phyloP scores from a whole-genome alignment of 2,329 filamentous ascomycete species.

The Diaporthe sp. region DNA sequence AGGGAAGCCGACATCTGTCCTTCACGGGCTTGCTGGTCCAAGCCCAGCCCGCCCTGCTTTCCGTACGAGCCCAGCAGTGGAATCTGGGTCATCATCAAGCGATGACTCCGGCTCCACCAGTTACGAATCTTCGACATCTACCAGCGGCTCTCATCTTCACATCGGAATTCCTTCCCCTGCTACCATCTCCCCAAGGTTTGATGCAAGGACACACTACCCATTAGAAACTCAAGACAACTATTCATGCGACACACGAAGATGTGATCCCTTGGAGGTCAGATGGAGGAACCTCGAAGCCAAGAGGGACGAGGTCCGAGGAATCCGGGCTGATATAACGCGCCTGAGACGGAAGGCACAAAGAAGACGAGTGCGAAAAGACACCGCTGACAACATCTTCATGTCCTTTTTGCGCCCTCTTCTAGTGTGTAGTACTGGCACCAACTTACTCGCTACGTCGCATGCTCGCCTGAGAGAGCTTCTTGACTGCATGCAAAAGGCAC shows the following conservation, averaged over 20 bases:
- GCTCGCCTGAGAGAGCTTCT: slow-evolving; percentile 23
- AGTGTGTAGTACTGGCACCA: not conserved
- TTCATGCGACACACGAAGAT: not conserved
- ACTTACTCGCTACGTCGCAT: not conserved
- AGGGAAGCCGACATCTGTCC: not conserved
- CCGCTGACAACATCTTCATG: slow-evolving; percentile 38
- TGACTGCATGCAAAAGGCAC: slow-evolving; percentile 29
- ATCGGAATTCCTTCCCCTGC: slow-evolving; percentile 5
- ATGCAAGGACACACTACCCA: not conserved
- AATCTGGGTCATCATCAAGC: not conserved
- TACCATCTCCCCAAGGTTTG: not conserved
- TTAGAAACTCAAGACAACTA: not conserved
- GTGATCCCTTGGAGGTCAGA: slow-evolving; percentile 1
- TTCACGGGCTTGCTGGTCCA: slow-evolving; percentile 14
- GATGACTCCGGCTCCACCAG: slow-evolving; percentile 16
- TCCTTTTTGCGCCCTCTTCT: slow-evolving; percentile 24
- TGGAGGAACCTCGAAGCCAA: slow-evolving; percentile 43
- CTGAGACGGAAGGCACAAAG: slow-evolving; percentile 15
- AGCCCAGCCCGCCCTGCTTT: not conserved
- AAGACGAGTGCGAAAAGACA: slow-evolving; percentile 22
- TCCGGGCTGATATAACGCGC: slow-evolving; percentile 21
- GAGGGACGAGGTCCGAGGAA: slow-evolving; percentile 40
- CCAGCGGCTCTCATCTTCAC: slow-evolving; percentile 1
- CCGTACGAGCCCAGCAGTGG: not conserved
- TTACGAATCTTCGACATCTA: slow-evolving; percentile 6